Base-by-base conservation (phyloP, 2,329 filamentous ascomycete genomes). In the Alternaria ventricosa region DNA sequence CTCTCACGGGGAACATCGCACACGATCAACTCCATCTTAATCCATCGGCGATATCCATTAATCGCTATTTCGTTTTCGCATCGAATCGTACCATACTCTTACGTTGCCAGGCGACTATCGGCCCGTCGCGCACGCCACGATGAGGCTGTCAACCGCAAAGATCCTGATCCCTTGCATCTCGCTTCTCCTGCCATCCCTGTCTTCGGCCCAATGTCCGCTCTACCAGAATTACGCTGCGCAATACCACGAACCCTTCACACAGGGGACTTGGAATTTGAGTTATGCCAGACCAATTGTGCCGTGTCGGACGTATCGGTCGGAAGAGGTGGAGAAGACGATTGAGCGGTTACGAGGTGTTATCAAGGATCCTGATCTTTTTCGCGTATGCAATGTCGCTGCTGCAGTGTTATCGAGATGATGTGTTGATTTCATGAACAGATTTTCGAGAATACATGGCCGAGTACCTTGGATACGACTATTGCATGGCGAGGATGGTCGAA, bases 401-500 rank as follows among this genome's bases (percentile, higher is more conserved):
- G n/a, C 15, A 15, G 13, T 51, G 10, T 15, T 12, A 3, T 12
- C 9, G 6, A 28, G 8, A 25, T 36, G 5, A 3, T 15, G 7
- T 43, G 55, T 51, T 63, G 20, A 60, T 20, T 12, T 23, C 22
- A 33, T 9, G n/a, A 3, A 8, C 27, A 63, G 60, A 79, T 94
- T 5, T 93, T 94, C 71, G 81, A 89, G 71, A 94, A 94, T 74
- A 83, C 87, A 1, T 93, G 88, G 79, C 90, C 91, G 0, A 93
- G 91, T 77, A 92, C 91, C 0, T 81, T 94, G n/a, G 91, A 93
- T 73, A 93, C 90, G 0, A 91, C 90, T 0, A 85, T 93, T 51
- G 85, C 84, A 60, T 93, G 90, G 90, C 87, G 85, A 55, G 91
- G 91, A 1, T 80, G 82, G 56, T 83, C 83, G 8, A 84, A 87